Evolutionary conservation across 805 yeast species (phyloP), one percentile per base, ranked within the genome.

Genomic region (Sugiyamaella qingdaonensis): DNA sequence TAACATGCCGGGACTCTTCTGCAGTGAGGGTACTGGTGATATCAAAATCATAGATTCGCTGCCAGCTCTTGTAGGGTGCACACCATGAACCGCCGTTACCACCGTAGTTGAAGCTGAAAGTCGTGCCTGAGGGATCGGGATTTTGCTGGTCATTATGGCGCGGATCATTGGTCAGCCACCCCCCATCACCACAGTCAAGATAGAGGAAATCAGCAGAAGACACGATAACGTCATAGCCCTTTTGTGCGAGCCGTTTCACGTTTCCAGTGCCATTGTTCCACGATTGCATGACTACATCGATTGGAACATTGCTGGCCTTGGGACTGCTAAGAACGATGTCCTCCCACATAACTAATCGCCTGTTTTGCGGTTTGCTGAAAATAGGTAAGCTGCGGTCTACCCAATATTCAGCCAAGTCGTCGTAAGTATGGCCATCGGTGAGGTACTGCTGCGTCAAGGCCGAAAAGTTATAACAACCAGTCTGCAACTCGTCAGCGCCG

Each of bases 41-140:
- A 52, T 73, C 76, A 51, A 58, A 72, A 52, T 63, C 60, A 57
- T 73, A 73, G 43, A 74, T 72, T 48, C 73, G 57, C 56, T 73
- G 77, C 75, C 75, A 74, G 1, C 73, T 70, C 58, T 73, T 74
- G 63, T 74, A 74, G 7, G 78, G 77, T 27, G 65, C 72, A 56
- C 77, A 73, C 73, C 74, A 72, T 2, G 72, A 66, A 7, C 75
- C 75, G 21, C 72, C 74, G 36, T 44, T 34, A 2, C 65, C 64
- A 3, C 68, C 68, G 16, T 60, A 54, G 58, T 71, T 71, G 62
- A 68, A 69, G 10, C 55, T 64, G 14, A 54, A 60, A 44, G 63
- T 63, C 13, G 29, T 54, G 7, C 48, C 54, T 1, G 54, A 57
- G 9, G 59, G 57, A 14, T 49, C 54, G 13, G 58, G 54, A 14